phyloP scores from a whole-genome alignment of 805 yeast genomes.

The Debaryomyces castellii region DNA sequence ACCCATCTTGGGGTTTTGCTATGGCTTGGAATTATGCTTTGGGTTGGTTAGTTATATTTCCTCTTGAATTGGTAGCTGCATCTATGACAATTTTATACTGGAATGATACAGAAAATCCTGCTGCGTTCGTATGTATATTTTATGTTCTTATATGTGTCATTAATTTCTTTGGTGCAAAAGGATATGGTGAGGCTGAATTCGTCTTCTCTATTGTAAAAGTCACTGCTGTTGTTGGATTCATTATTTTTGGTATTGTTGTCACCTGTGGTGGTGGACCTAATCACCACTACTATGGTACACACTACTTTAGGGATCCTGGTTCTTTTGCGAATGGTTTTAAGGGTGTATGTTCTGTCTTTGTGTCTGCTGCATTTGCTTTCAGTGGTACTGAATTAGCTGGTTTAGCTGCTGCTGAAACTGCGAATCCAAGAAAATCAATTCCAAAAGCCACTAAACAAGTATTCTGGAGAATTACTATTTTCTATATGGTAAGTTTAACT shows the following conservation, averaged over 20 bases:
- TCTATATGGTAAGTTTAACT: slow-evolving; percentile 34
- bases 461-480: slow-evolving; percentile 42
- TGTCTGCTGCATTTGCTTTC: slow-evolving; percentile 35
- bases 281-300: slow-evolving; percentile 32
- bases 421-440: slow-evolving; percentile 35
- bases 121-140: slow-evolving; percentile 36
- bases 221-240: slow-evolving; percentile 35
- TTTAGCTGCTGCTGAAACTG: slow-evolving; percentile 38
- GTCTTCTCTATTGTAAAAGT: slow-evolving; percentile 29
- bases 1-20: slow-evolving; percentile 65
- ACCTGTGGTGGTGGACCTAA: slow-evolving; percentile 40
- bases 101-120: slow-evolving; percentile 33
- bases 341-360: slow-evolving; percentile 37
- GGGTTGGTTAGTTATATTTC: slow-evolving; percentile 39
- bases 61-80: slow-evolving; percentile 39
- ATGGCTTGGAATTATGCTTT: slow-evolving; percentile 46
- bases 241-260: slow-evolving; percentile 34
- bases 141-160: slow-evolving; percentile 27
- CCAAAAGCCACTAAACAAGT: slow-evolving; percentile 45
- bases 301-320: slow-evolving; percentile 29
- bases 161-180: slow-evolving; percentile 37
- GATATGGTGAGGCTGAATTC: slow-evolving; percentile 39
- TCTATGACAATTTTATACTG: slow-evolving; percentile 37
- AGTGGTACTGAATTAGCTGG: slow-evolving; percentile 41
- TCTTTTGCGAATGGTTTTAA: slow-evolving; percentile 37